Conservation (phyloP, 2,329 filamentous ascomycete genomes). For the Metarhizium humberi region DNA sequence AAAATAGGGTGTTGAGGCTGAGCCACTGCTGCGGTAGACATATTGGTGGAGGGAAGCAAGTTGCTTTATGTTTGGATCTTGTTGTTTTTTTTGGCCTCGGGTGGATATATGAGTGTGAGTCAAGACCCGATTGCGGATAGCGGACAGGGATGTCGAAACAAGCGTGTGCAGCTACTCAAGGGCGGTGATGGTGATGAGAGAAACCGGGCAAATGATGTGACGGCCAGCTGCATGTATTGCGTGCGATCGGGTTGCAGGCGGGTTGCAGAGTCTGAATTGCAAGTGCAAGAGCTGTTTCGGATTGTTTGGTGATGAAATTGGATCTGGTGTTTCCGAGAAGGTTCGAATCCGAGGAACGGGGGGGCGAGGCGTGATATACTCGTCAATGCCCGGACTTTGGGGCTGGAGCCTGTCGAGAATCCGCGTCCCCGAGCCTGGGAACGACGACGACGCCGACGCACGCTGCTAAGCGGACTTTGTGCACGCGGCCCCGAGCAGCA, state of each 20-base stretch:
- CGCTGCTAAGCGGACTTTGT: slow-evolving; percentile 23
- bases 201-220: slow-evolving; percentile 19
- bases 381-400: slow-evolving; percentile 1
- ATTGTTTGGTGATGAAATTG: background rate
- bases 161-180: slow-evolving; percentile 3
- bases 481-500: slow-evolving; percentile 20
- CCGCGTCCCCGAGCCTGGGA: slow-evolving; percentile 6
- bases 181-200: slow-evolving; percentile 17
- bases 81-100: slow-evolving; percentile 9
- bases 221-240: slow-evolving; percentile 1
- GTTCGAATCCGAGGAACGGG: background rate
- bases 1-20: slow-evolving; percentile 15
- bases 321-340: slow-evolving; percentile 5
- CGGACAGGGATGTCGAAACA: slow-evolving; percentile 15
- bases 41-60: slow-evolving; percentile 11
- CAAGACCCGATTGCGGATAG: slow-evolving; percentile 16
- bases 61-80: slow-evolving; percentile 1
- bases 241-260: background rate
- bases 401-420: slow-evolving; percentile 5
- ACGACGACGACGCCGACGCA: slow-evolving; percentile 8
- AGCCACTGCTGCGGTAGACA: slow-evolving; percentile 20
- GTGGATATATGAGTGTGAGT: slow-evolving; percentile 12
- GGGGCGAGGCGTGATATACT: slow-evolving; percentile 6
- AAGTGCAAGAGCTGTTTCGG: background rate
- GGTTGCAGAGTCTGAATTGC: background rate